Conservation (phyloP, 495 filamentous ascomycete species). For the Penicillium fimorum region DNA sequence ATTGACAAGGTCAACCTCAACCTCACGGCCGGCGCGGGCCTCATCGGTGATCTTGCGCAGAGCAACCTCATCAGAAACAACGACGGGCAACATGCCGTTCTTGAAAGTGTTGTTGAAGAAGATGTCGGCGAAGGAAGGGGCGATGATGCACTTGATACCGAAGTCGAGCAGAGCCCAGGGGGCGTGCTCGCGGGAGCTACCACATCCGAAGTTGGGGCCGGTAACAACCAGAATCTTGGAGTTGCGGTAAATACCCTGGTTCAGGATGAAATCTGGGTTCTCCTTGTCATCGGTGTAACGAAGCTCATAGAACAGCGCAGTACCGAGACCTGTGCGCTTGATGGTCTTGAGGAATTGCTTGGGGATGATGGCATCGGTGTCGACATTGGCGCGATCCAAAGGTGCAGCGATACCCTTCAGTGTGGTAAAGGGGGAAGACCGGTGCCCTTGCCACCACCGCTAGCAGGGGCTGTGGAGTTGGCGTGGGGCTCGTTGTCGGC, state of each 20-base stretch:
- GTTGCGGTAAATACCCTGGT: slow-evolving; percentile 80
- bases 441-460: slow-evolving; percentile 43
- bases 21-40: slow-evolving; percentile 76
- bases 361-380: slow-evolving; percentile 98
- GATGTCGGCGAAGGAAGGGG: slow-evolving; percentile 91
- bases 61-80: slow-evolving; percentile 63
- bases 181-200: slow-evolving; percentile 90
- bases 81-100: slow-evolving; percentile 95
- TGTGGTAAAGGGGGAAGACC: slow-evolving; percentile 80
- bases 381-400: slow-evolving; percentile 83
- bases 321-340: slow-evolving; percentile 91
- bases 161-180: slow-evolving; percentile 97
- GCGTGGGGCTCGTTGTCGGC: slow-evolving; percentile 65
- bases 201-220: slow-evolving; percentile 94
- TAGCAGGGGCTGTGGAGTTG: slow-evolving; percentile 42
- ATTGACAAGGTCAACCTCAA: slow-evolving; percentile 87
- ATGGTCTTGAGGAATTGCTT: slow-evolving; percentile 99
- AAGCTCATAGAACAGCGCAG: slow-evolving; percentile 80
- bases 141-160: slow-evolving; percentile 91
- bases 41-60: slow-evolving; percentile 74
- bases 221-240: slow-evolving; percentile 93
- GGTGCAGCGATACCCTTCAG: slow-evolving; percentile 88
- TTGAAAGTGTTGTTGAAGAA: slow-evolving; percentile 99
- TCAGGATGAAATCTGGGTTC: slow-evolving; percentile 81
- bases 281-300: slow-evolving; percentile 76